A percentile compares a stretch with the other conserved stretches of the same genome.
These are phyloP conservation scores for Petasospora rhodanensis DNA, from an alignment of 1,139 yeast species.

Conservation along the genomic window DNA sequence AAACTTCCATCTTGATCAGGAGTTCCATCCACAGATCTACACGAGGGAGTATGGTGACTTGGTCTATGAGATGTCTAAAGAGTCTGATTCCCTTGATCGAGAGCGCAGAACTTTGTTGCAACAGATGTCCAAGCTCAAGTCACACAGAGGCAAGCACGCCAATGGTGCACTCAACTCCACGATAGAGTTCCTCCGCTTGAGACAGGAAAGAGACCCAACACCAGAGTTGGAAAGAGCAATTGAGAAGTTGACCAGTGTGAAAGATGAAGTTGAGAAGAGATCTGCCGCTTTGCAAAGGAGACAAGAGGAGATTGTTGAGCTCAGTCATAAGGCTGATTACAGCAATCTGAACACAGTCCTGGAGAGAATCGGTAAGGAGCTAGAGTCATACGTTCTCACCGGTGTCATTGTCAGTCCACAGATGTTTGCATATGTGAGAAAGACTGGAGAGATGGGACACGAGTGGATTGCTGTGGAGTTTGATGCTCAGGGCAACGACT, in stretches of 20 bases:
- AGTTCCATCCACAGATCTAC: slow-evolving; percentile 44
- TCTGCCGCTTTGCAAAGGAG: no score
- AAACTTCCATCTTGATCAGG: slow-evolving; percentile 11
- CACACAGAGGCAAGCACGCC: slow-evolving; percentile 33
- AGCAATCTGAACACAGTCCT: slow-evolving; percentile 25
- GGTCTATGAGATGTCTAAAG: slow-evolving; percentile 23
- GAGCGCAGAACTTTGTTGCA: slow-evolving; percentile 27
- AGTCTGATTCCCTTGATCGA: no score
- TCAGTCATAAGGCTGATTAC: slow-evolving; percentile 19
- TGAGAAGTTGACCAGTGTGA: slow-evolving; percentile 17
- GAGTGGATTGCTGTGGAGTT: slow-evolving; percentile 23
- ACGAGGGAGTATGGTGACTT: slow-evolving; percentile 27
- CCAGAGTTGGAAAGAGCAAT: slow-evolving; percentile 9
- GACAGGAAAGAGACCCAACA: slow-evolving; percentile 5
- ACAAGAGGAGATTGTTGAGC: slow-evolving; percentile 4
- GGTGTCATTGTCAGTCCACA: slow-evolving; percentile 28
- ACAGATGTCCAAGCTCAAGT: no score
- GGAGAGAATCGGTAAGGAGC: slow-evolving; percentile 14
- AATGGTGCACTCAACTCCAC: slow-evolving; percentile 29
- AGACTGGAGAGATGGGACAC: slow-evolving; percentile 2
- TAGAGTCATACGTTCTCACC: slow-evolving; percentile 32
- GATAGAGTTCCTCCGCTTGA: slow-evolving; percentile 22
- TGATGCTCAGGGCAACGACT: slow-evolving; percentile 24
- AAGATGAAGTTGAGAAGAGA: slow-evolving; percentile 8
- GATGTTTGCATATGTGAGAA: slow-evolving; percentile 27